Base-by-base conservation (phyloP, 129 eudicot genomes). In the Lonicera japonica region DNA sequence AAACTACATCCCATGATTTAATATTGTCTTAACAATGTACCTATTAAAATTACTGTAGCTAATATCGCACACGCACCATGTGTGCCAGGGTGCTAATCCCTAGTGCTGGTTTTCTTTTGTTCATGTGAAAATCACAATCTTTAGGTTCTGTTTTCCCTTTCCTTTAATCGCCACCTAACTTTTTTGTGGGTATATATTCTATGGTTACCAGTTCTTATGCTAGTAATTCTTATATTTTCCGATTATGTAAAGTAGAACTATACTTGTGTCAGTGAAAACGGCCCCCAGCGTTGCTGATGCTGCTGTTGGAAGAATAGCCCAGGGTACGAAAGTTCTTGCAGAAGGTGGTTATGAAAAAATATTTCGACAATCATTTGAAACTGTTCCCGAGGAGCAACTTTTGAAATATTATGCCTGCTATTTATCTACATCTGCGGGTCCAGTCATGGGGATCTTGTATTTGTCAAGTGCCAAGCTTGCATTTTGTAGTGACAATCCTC, bases 321-420 rank as follows among this genome's bases (percentile, higher is more conserved):
- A 84, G 67, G 77, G 89, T 47, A 91, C 97, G 12, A 91, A 87
- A 73, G 84, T 88, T 48, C 75, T 91, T 69, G 79, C 95, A 36
- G 97, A 91, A 84, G 97, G 97, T 71, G 97, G 97, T 15, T 87
- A 91, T 61, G 97, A 91, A 50, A 91, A 91, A 54, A 80, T 91
- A 18, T 91, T 91, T 65, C 73, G 78, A 60, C 79, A 90, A 68
- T 72, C 97, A 50, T 91, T 91, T 70, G 97, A 91, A 65, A 84
- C 87, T 53, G 79, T 75, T 71, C 90, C 97, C 6, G 95, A 80
- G 54, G 97, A 91, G 64, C 68, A 84, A 70, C 88, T 91, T 21
- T 48, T 82, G 46, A 91, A 82, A 50, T 77, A 76, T 46, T 91
- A 77, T 67, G 90, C 95, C 2, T 91, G 97, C 75, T 91, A 87